Base-by-base conservation (phyloP, 768 basidiomycete genomes). In the Suillus plorans region DNA sequence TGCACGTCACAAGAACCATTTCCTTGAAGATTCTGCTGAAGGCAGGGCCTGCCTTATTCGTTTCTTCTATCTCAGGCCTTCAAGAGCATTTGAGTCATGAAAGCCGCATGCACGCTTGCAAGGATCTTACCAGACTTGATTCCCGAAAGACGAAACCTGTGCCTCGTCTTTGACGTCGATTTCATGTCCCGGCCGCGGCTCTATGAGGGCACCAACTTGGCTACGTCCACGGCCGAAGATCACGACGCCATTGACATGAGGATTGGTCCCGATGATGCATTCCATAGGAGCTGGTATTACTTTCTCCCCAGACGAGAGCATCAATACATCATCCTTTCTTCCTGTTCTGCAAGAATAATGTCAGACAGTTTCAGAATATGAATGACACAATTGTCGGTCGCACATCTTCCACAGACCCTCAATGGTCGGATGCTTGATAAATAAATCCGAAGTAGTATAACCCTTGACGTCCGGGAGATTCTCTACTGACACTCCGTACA, bases 21-120 rank as follows among this genome's bases (percentile, higher is more conserved):
- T 86, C 82, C 70, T 83, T 83, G 72, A 81, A 84, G 9, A 84
- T 77, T 7, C 79, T 74, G 63, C 80, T 80, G 64, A 80, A 82
- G 0, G 78, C 74, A 0, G 82, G 83, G 0, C 80, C 75, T 1
- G 66, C 63, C 14, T 67, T 70, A 52, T 84, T 84, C 2, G 82
- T 81, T 45, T 82, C 78, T 20, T 83, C 81, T 0, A 85, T 77
- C 28, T 67, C 60, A 0, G 78, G 74, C 78, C 80, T 82, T 47
- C 50, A n/a, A 22, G 34, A 12, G 20, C 20, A 52, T 28, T 42
- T 41, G 22, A 47, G 8, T 41, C 8, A 8, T 16, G 10, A 52
- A 6, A n/a, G 59, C 60, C 25, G 37, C 22, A 22, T 5, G 9
- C 60, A 0, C 28, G 8, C 1, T 18, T 20, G 60, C 28, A 5